Evolutionary conservation across 495 filamentous ascomycete genomes (phyloP), one percentile per base, ranked within the genome.

Genomic region (Tuber indicum): DNA sequence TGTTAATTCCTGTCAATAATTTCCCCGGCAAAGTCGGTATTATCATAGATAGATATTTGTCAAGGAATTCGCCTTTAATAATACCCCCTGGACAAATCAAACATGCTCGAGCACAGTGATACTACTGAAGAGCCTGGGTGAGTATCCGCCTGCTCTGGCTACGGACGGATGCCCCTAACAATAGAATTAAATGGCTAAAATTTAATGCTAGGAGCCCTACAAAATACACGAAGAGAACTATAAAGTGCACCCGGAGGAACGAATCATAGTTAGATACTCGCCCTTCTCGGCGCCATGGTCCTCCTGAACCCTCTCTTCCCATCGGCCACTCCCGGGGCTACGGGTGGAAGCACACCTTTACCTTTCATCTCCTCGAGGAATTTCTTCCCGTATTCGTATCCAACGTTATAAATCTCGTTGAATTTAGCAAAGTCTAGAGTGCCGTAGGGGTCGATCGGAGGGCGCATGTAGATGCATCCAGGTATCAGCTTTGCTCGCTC

Each of bases 341-440:
- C 75, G 9, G 36, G 72, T 66, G 82, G 82, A 36, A 83, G 69
- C 71, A 88, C 86, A 7, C 91, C 96, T 82, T 95, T 86, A 62
- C 92, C 92, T 82, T 89, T 90, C 79, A 98, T 83, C 75, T 90
- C 87, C 44, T 88, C 89, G 66, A 99, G 84, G 84, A 90, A 97
- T 75, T 91, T 87, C 84, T 90, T 92, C 26, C 94, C 96, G 85
- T 91, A 98, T 46, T 88, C 86, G 84, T 96, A 97, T 5, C 96
- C 96, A 3, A 97, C 87, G 81, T 91, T 86, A 82, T 95, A 97
- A 76, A 99, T 98, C 86, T 98, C 96, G 77, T 97, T 94, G 85
- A 99, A 98, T 84, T 94, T 97, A 74, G 89, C 92, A 86, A 99
- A 99, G 70, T 98, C 96, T 73, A 99, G 85, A 12, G 96, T 99